These are phyloP conservation scores for Hypoxylon fragiforme DNA, from an alignment of 495 filamentous ascomycete species.

Conservation along the genomic window DNA sequence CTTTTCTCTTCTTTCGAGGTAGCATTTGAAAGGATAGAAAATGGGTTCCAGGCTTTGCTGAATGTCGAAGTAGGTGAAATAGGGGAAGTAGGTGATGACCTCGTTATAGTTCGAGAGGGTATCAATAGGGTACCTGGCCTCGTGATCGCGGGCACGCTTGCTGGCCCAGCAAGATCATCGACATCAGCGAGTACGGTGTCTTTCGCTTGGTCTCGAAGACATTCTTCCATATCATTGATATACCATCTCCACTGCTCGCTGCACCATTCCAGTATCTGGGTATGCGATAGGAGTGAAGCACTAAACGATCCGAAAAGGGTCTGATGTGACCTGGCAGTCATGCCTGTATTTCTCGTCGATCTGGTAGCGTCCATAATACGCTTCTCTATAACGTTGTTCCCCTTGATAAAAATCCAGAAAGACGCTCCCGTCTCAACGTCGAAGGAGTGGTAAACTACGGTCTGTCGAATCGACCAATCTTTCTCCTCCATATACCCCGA, in stretches of 20 bases:
- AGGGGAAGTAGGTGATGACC: too few species aligned
- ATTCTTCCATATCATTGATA: neutral
- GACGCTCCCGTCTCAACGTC: neutral
- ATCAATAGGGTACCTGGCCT: neutral
- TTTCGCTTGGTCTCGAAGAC: neutral
- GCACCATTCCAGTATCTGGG: neutral
- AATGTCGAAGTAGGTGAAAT: too few species aligned
- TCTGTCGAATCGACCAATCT: neutral
- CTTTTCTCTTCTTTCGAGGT: neutral
- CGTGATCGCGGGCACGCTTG: neutral
- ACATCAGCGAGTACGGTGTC: neutral
- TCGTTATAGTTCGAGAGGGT: too few species aligned
- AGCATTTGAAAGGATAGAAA: too few species aligned
- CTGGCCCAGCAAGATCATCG: neutral
- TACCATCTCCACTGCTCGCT: neutral
- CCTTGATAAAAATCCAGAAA: neutral
- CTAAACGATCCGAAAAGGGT: neutral
- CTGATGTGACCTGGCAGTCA: neutral
- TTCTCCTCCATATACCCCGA: neutral
- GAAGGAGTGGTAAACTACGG: too few species aligned
- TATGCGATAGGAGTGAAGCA: neutral
- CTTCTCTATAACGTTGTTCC: neutral
- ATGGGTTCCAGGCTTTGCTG: too few species aligned
- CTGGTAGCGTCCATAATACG: neutral
- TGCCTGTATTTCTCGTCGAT: neutral